Evolutionary conservation across 352 stramenopile species (phyloP).

Genomic region (Phytophthora foliorum): DNA sequence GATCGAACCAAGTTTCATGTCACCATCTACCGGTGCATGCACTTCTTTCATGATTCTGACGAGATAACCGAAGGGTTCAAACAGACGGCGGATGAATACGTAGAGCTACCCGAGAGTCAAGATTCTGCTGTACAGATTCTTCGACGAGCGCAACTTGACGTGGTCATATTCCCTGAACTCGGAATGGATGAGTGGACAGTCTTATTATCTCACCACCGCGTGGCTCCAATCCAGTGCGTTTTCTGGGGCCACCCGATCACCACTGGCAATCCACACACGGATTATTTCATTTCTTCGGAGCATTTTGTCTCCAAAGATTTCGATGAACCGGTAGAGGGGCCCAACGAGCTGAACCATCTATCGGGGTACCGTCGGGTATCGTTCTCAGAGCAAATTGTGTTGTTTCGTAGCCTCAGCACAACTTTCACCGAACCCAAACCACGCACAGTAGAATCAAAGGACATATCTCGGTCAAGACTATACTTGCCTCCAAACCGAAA

Average conservation of each 20-base stretch:
- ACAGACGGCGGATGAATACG: constrained; percentile 51
- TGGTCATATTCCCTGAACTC: constrained; percentile 85
- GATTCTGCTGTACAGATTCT: constrained; percentile 54
- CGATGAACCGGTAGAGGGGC: constrained; percentile 8
- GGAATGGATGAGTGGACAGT: constrained; percentile 86
- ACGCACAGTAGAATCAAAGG: constrained; percentile 17
- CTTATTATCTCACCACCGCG: constrained; percentile 70
- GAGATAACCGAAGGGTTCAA: constrained; percentile 58
- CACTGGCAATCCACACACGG: constrained; percentile 72
- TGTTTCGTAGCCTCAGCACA: constrained; percentile 74
- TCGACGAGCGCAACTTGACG: constrained; percentile 63
- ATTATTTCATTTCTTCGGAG: constrained; percentile 86
- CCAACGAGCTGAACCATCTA: constrained; percentile 2
- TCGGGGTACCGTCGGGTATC: constrained; percentile 40
- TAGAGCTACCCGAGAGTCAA: constrained; percentile 48
- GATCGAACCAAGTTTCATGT: constrained; percentile 66
- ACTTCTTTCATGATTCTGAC: constrained; percentile 61
- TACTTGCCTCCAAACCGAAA: constrained; percentile 51
- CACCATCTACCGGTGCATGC: constrained; percentile 56
- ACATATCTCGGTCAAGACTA: constrained; percentile 45
- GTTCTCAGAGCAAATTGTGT: constrained; percentile 79
- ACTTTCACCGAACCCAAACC: constrained; percentile 53
- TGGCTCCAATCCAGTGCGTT: constrained; percentile 79
- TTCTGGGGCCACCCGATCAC: constrained; percentile 92
- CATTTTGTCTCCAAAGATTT: constrained; percentile 52